phyloP scores from a whole-genome alignment of 1,284 basidiomycete genomes.

The Sphagnurus paluster region DNA sequence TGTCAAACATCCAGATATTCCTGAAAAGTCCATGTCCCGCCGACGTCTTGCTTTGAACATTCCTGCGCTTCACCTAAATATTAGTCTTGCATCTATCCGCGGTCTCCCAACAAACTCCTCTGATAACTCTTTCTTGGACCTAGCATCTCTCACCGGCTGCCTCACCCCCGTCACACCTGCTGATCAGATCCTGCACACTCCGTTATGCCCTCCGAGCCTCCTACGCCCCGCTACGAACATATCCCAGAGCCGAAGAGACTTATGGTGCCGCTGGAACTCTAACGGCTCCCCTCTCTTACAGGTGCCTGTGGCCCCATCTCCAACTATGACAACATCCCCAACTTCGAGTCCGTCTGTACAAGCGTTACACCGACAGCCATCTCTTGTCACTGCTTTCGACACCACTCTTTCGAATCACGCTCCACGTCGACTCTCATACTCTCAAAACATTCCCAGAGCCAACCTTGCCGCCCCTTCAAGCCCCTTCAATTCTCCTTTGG shows the following conservation, averaged over 20 bases:
- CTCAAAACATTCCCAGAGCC: not conserved
- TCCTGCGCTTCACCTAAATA: not conserved
- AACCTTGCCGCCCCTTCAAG: not conserved
- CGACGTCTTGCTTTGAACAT: not conserved
- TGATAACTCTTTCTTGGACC: too few relatives aligned
- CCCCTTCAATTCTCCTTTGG: not conserved
- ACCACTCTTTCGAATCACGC: not conserved
- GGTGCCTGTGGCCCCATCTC: not conserved
- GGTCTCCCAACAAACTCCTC: not conserved
- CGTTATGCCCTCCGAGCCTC: not conserved
- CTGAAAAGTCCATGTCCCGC: slow-evolving; percentile 1
- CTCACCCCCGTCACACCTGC: not conserved
- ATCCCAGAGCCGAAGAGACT: not conserved
- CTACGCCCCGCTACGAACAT: not conserved
- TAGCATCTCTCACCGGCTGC: not conserved
- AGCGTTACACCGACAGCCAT: not conserved
- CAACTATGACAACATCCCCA: not conserved
- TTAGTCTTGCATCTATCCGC: not conserved
- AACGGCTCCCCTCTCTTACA: not conserved
- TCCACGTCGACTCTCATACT: not conserved
- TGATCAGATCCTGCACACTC: not conserved
- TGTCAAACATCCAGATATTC: too few relatives aligned
- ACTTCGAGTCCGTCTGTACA: not conserved
- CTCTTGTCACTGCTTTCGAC: not conserved
- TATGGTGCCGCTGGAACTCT: not conserved